A percentile compares a stretch with the other conserved stretches of the same genome.
These are phyloP conservation scores for Picochlorum costavermella DNA, from an alignment of 139 green algal genomes.

Conservation along the genomic window DNA sequence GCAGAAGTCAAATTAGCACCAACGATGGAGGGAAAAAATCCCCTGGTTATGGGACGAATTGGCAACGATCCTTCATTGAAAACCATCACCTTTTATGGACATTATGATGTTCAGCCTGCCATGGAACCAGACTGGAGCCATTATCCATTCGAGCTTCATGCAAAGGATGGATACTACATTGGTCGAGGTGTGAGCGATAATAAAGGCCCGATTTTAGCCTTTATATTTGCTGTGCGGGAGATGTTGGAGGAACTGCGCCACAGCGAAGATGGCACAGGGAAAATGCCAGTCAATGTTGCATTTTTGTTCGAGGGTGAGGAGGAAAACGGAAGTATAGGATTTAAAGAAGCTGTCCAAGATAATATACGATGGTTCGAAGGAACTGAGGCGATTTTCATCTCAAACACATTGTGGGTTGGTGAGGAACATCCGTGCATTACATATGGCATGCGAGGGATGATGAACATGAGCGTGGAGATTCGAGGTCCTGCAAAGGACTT, in stretches of 20 bases:
- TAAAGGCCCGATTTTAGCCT: conserved; percentile 82
- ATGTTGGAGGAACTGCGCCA: conserved; percentile 49
- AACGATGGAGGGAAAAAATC: conserved; percentile 66
- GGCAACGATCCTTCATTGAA: conserved; percentile 49
- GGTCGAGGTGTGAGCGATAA: conserved; percentile 83
- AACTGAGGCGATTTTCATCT: conserved; percentile 71
- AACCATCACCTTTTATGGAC: conserved; percentile 83
- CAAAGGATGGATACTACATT: conserved; percentile 62
- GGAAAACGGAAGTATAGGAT: conserved; percentile 75
- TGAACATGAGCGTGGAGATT: conserved; percentile 33
- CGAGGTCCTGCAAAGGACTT: conserved; percentile 72
- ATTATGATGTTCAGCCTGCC: conserved; percentile 82
- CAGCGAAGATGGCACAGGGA: not conserved
- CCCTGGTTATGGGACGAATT: conserved; percentile 77
- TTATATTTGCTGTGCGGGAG: conserved; percentile 84
- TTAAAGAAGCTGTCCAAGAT: conserved; percentile 57
- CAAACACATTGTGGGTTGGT: conserved; percentile 86
- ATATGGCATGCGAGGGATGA: conserved; percentile 88
- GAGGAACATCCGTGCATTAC: conserved; percentile 90
- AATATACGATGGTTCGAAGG: conserved; percentile 72
- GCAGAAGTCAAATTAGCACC: conserved; percentile 72
- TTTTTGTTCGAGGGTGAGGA: conserved; percentile 93
- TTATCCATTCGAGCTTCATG: conserved; percentile 74
- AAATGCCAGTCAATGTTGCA: conserved; percentile 78
- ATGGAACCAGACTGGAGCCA: conserved; percentile 74